Evolutionary conservation across 345 rosid species (phyloP), one percentile per base, ranked within the genome.

Genomic region (Aquilaria yunnanensis): DNA sequence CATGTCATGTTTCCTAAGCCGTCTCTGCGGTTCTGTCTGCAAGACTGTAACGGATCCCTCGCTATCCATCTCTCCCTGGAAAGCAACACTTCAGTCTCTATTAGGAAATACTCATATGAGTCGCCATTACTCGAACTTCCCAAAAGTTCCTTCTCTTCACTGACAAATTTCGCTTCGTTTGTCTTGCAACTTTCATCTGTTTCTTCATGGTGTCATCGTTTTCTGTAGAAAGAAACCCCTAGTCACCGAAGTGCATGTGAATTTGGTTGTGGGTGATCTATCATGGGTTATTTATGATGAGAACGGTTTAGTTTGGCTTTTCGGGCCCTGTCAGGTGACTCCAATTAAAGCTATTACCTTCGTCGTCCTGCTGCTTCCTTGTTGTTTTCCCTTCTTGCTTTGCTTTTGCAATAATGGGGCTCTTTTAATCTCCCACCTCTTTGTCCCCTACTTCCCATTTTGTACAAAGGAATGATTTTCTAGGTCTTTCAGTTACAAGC

Each of bases 201-300:
- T 67, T 37, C 14, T 52, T 47, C 23, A 32, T 29, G 57, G 52
- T 60, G 63, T 69, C 56, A 65, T 81, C 75, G 56, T 75, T 82
- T 76, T 84, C 83, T 59, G 32, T 70, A 54, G 67, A 78, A 80
- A 75, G 79, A 74, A 77, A 63, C 67, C 56, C 83, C 68, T 72
- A 64, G 74, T 54, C 61, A 70, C 55, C 67, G 76, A 70, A 56
- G 33, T 74, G 65, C 89, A 81, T 82, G 88, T 81, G 86, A 85
- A 75, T 80, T 78, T 78, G 73, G 76, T 51, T 23, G 51, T 46
- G 67, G 68, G 69, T 65, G 75, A 77, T 70, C 78, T 64, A 77
- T 74, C 66, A 62, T 56, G 71, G 67, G 34, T 63, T 61, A 14
- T 77, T 67, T 56, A 74, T 72, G 76, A 69, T 61, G 69, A 32